These are phyloP conservation scores for Trichoderma sp. DNA, from an alignment of 2,329 filamentous ascomycete species.

Conservation along the genomic window DNA sequence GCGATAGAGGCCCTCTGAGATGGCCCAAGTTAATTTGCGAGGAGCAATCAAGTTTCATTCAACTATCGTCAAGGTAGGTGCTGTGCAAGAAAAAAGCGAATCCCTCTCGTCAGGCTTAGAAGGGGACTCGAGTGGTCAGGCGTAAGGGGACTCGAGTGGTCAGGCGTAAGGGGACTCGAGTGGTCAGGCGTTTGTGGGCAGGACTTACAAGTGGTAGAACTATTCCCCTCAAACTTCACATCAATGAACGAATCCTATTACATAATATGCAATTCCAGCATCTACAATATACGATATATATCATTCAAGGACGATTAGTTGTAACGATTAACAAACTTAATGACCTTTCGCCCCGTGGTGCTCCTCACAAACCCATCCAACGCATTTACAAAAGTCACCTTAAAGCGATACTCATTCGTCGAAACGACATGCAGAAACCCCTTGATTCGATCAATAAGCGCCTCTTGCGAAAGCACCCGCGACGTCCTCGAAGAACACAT, in stretches of 20 bases:
- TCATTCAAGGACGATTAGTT: slow-evolving; percentile 26
- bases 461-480: slow-evolving; percentile 21
- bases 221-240: too few relatives aligned
- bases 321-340: slow-evolving; percentile 43
- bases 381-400: slow-evolving; percentile 42
- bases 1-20: too few relatives aligned
- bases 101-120: too few relatives aligned
- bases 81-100: background rate
- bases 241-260: background rate
- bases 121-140: too few relatives aligned
- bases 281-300: too few relatives aligned
- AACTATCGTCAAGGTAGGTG: background rate
- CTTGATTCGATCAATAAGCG: slow-evolving; percentile 32
- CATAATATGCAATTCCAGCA: background rate
- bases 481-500: slow-evolving; percentile 31
- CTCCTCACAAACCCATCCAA: slow-evolving; percentile 38
- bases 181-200: too few relatives aligned
- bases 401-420: slow-evolving; percentile 39
- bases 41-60: too few relatives aligned
- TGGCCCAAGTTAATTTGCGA: too few relatives aligned
- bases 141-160: too few relatives aligned
- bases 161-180: too few relatives aligned
- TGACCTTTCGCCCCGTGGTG: slow-evolving; percentile 35
- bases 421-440: slow-evolving; percentile 34
- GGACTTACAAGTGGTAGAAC: too few relatives aligned